A percentile compares a stretch with the other conserved stretches of the same genome.
phyloP scores from a whole-genome alignment of 2,329 filamentous ascomycete species.

The Pseudocercospora musae region DNA sequence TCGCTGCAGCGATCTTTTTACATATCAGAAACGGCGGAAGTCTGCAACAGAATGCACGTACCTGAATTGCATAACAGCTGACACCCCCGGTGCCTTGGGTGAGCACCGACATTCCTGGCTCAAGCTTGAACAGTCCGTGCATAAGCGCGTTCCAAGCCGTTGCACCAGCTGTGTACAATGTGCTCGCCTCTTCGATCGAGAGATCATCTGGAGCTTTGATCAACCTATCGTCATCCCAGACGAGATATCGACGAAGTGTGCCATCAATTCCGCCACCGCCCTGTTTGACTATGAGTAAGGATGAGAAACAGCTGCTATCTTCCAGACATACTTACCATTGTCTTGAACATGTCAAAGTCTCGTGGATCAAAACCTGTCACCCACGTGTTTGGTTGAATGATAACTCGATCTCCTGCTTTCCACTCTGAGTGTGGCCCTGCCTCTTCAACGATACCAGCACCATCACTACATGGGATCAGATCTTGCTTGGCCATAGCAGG shows the following conservation, averaged over 20 bases:
- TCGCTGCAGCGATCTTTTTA: constrained; percentile 38
- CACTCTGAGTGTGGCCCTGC: constrained; percentile 42
- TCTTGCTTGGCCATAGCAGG: constrained; percentile 18
- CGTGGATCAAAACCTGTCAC: constrained; percentile 16
- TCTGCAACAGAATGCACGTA: background rate
- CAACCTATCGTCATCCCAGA: constrained; percentile 50
- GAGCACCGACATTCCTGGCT: constrained; percentile 32
- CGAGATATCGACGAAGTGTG: constrained; percentile 57
- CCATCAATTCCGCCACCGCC: constrained; percentile 56
- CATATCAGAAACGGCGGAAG: background rate
- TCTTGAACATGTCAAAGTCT: constrained; percentile 41
- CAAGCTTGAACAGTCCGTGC: constrained; percentile 54
- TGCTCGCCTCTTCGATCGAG: constrained; percentile 56
- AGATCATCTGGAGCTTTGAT: constrained; percentile 56
- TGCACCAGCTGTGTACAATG: constrained; percentile 58
- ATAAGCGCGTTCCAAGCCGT: constrained; percentile 49
- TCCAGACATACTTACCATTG: background rate
- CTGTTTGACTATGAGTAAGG: background rate
- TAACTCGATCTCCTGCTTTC: constrained; percentile 57
- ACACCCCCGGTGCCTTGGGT: constrained; percentile 46
- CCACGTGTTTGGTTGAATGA: constrained; percentile 42
- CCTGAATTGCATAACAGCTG: constrained; percentile 36
- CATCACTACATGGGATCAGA: constrained; percentile 66
- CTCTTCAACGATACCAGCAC: constrained; percentile 59
- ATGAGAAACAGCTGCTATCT: background rate